These are phyloP conservation scores for Tulasnella sp. DNA, from an alignment of 768 basidiomycete species.

Conservation along the genomic window DNA sequence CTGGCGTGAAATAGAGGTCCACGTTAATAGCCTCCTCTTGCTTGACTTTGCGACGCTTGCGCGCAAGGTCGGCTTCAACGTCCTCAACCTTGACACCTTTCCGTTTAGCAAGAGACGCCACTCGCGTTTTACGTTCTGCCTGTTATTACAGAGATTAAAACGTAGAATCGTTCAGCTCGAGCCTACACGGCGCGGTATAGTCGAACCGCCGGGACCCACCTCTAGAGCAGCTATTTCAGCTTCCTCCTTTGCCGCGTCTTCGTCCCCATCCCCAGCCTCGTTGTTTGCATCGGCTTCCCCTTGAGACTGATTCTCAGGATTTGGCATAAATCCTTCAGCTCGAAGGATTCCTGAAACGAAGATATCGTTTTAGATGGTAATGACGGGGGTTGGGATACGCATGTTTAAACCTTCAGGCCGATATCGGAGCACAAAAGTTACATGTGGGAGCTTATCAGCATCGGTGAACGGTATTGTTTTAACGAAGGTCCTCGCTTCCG, in stretches of 20 bases:
- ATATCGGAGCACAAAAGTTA: background rate
- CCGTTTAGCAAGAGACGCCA: background rate
- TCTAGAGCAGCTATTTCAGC: background rate
- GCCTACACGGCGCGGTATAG: background rate
- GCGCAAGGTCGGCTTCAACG: background rate
- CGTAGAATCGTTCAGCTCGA: background rate
- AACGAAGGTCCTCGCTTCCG: background rate
- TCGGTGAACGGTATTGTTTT: background rate
- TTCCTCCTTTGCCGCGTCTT: background rate
- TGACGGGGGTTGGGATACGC: background rate
- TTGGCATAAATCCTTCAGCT: background rate
- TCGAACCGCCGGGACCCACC: background rate
- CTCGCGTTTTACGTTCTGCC: background rate
- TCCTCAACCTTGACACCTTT: background rate
- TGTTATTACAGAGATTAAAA: background rate
- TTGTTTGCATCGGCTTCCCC: background rate
- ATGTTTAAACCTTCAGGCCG: background rate
- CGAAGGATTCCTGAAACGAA: background rate
- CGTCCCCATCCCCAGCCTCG: background rate
- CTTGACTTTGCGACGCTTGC: background rate
- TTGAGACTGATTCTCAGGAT: background rate
- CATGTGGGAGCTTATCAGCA: background rate
- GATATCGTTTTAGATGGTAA: background rate
- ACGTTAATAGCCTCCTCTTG: background rate
- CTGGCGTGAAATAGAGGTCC: background rate